Evolutionary conservation across 139 green algal species (phyloP).

Genomic region (Dunaliella primolecta): DNA sequence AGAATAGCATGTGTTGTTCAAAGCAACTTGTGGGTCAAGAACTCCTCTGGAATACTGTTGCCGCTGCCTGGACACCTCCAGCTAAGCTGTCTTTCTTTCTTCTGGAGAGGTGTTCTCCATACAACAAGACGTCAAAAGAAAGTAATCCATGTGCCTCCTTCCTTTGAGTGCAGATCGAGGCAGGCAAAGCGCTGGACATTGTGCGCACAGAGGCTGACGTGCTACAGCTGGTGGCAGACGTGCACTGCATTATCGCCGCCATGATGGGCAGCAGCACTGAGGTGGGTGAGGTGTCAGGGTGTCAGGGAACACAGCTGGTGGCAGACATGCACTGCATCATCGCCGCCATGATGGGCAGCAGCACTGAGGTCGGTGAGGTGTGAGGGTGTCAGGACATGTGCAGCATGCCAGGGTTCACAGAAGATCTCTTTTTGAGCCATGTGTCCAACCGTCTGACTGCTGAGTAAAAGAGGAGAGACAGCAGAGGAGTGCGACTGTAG

Average conservation of each 20-base stretch:
- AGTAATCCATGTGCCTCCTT: too few species aligned
- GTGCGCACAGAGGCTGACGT: conserved; percentile 61
- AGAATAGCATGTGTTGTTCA: not conserved
- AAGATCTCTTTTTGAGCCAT: not conserved
- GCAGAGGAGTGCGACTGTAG: too few species aligned
- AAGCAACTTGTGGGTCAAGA: not conserved
- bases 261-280: conserved; percentile 56
- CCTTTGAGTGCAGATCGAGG: conserved; percentile 17
- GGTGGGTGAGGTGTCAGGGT: conserved; percentile 9
- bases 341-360: conserved; percentile 68
- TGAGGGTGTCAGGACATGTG: not conserved
- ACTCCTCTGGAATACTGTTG: not conserved
- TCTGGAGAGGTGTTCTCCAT: too few species aligned
- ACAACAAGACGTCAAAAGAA: too few species aligned
- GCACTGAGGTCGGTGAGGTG: conserved; percentile 15
- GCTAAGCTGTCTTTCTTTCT: too few species aligned
- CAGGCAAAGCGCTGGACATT: conserved; percentile 71
- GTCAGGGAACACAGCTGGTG: conserved; percentile 44
- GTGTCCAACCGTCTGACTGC: too few species aligned
- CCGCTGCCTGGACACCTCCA: not conserved
- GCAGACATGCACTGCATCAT: conserved; percentile 81
- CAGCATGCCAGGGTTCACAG: not conserved
- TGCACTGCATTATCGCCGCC: conserved; percentile 82
- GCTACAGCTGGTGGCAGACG: conserved; percentile 60
- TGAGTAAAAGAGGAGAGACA: too few species aligned